Evolutionary conservation across 176 grass and related monocot species (phyloP), one percentile per base, ranked within the genome.

Genomic region (Olyra latifolia): DNA sequence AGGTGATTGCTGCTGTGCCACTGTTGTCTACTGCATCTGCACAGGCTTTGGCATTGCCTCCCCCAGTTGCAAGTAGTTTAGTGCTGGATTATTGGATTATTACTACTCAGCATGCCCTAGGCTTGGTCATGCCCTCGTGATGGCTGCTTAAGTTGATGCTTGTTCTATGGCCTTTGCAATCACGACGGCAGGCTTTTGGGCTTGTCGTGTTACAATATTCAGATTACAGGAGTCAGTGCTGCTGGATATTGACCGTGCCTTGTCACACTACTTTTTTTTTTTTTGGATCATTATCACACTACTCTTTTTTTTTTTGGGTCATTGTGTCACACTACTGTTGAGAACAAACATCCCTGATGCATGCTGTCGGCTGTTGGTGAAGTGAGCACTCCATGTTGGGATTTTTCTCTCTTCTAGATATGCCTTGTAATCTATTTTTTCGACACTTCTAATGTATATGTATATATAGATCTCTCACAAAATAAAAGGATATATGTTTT

Each of bases 21-120:
- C 73, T 76, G 82, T 84, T 76, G 20, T 43, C 9, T 75, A 44
- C 52, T 19, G 75, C 75, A 52, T 79, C 69, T 69, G 44, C 62
- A 54, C 20, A 6, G 49, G 43, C 20, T 13, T 74, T 43, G 54
- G 62, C 53, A 11, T 66, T 52, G 59, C 30, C 29, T 87, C 19
- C 29, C 6, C 44, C 56, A 65, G 56, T 39, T 48, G 57, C 44
- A 47, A 72, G 45, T 62, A 29, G 56, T 69, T 65, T 58, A 43
- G 52, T 45, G 61, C 27, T 30, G 8, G 50, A 25, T 60, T 58
- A 62, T 39, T 22, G 11, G 50, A 25, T 69, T 47, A 10, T 87
- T n/a, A 74, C 30, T 50, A 44, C 29, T 88, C 69, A 60, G 50
- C 60, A 71, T 43, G 68, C 66, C 52, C 53, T 27, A 19, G 53